Conservation (phyloP, 1,284 basidiomycete genomes). For the Ceratobasidium sp. region DNA sequence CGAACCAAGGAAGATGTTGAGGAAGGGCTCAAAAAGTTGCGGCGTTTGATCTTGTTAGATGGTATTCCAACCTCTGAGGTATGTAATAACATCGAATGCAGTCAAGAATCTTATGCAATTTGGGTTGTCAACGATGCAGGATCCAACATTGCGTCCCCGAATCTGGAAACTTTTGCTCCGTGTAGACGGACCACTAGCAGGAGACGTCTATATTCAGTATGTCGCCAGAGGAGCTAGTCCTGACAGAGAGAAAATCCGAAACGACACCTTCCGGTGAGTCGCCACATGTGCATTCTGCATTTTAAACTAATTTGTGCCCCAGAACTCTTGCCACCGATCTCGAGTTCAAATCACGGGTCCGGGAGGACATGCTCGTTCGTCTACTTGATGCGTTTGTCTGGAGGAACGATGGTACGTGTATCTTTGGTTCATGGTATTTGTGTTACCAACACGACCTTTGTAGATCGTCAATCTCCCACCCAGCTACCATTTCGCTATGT, state of each 20-base stretch:
- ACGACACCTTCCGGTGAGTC: conserved; percentile 79
- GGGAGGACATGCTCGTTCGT: conserved; percentile 96
- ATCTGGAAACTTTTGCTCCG: conserved; percentile 94
- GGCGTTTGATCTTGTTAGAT: conserved; percentile 87
- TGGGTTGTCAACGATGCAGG: conserved; percentile 63
- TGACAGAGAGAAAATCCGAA: conserved; percentile 90
- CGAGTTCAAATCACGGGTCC: conserved; percentile 94
- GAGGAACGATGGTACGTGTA: conserved; percentile 80
- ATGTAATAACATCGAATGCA: conserved; percentile 24
- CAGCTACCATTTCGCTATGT: conserved; percentile 92
- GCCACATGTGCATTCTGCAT: background rate
- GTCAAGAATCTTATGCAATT: conserved; percentile 47
- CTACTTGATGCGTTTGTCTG: conserved; percentile 97
- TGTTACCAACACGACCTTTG: background rate
- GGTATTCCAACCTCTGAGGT: conserved; percentile 83
- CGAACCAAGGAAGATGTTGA: conserved; percentile 77
- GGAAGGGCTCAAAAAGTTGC: conserved; percentile 83
- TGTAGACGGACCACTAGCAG: conserved; percentile 76
- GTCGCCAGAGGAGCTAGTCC: conserved; percentile 87
- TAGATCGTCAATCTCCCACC: conserved; percentile 74
- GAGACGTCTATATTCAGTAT: conserved; percentile 83
- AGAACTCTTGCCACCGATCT: conserved; percentile 95
- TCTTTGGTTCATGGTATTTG: background rate
- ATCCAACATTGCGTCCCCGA: conserved; percentile 78
- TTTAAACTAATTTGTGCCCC: conserved; percentile 42